Percentiles rank a stretch among this genome's conserved stretches.
Evolutionary conservation across 192 early-diverging fungal genomes (phyloP).

Genomic region (Geranomyces michiganensis): DNA sequence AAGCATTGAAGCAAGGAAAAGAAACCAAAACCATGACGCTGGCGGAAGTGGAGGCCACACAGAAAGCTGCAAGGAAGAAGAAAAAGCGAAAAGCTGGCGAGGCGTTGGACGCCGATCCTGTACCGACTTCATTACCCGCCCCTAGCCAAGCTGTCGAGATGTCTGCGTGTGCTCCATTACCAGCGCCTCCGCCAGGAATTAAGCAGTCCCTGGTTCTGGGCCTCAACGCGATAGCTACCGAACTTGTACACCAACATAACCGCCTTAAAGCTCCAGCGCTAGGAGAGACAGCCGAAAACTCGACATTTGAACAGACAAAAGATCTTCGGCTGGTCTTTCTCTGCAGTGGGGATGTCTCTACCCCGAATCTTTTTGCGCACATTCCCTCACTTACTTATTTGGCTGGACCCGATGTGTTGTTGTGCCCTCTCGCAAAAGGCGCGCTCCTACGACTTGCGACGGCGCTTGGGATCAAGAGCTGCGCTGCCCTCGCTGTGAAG

Average conservation of each 20-base stretch:
- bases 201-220: conserved; percentile 12
- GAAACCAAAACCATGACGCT: conserved; percentile 6
- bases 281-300: not conserved
- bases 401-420: conserved; percentile 1
- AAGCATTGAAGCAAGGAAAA: not conserved
- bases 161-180: not conserved
- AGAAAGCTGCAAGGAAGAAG: conserved; percentile 17
- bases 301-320: not conserved
- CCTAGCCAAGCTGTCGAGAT: not conserved
- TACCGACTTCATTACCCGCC: not conserved
- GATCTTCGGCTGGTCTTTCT: conserved; percentile 32
- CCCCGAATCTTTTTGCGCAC: conserved; percentile 38
- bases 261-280: not conserved
- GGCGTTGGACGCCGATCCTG: not conserved
- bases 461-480: conserved; percentile 31
- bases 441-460: conserved; percentile 20
- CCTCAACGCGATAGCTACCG: conserved; percentile 12
- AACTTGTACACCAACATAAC: not conserved
- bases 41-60: conserved; percentile 28
- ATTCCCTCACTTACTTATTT: conserved; percentile 37
- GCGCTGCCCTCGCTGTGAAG: conserved; percentile 35
- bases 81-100: not conserved
- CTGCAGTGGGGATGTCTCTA: conserved; percentile 31
- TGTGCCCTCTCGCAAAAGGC: conserved; percentile 38
- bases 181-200: not conserved